Evolutionary conservation across 2,329 filamentous ascomycete species (phyloP), one percentile per base, ranked within the genome.

Genomic region (Stagonosporopsis rhizophila): DNA sequence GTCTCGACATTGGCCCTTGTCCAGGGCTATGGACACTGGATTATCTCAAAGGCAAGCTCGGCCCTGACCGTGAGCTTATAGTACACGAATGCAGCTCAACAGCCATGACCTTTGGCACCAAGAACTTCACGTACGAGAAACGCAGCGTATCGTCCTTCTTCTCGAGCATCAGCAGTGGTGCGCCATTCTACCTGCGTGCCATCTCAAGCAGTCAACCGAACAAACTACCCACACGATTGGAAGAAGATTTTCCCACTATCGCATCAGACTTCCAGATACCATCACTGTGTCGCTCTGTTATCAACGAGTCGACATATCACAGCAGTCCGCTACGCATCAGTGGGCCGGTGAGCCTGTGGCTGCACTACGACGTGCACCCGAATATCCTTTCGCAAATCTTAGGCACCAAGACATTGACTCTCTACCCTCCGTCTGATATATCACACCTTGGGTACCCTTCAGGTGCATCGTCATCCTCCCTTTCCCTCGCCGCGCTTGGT

Each of bases 331-430:
- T 96, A 22, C 84, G 92, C 19, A 87, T 96, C 57, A 94, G 90
- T 4, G 91, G 91, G 0, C 85, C 85, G 1, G 89, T 94, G 11
- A 89, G 87, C 37, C 90, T 96, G 85, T 96, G 93, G 92, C 81
- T 96, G 28, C 91, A 96, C 75, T 96, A 95, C 78, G 91, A 96
- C 76, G 91, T 95, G 15, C 92, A 96, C 83, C 90, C 91, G 45
- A 96, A 96, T 67, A 81, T 96, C 3, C 88, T 95, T 58, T 92
- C 88, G 67, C 92, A 96, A 71, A 83, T 96, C 47, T 78, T 79
- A 34, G 92, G 92, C 4, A 82, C 83, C 1, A 96, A 95, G 71
- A 83, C 84, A 25, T 81, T 96, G 55, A 76, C 91, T 4, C 81
- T 96, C 1, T 96, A 92, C 71, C 91, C 91, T 1, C 92, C 93